A percentile compares a stretch with the other conserved stretches of the same genome.
These are phyloP conservation scores for Silybum marianum DNA, from an alignment of 129 eudicot species.

Conservation along the genomic window DNA sequence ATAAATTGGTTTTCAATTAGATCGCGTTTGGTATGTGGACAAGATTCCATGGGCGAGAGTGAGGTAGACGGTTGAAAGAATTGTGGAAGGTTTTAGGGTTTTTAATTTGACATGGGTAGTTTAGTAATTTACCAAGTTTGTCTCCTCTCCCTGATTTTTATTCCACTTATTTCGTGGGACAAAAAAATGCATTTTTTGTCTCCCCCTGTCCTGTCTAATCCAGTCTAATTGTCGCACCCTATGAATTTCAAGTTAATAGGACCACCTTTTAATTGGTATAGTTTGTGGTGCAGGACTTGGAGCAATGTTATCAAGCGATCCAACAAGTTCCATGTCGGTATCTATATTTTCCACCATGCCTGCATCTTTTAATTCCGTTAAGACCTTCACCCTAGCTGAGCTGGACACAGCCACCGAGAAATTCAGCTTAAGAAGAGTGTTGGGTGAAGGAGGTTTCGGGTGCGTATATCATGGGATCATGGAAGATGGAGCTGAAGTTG, in stretches of 20 bases:
- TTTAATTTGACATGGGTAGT: no score
- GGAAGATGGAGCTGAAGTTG: constrained; percentile 81
- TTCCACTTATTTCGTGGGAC: no score
- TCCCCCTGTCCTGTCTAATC: no score
- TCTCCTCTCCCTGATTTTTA: no score
- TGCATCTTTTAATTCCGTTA: constrained; percentile 63
- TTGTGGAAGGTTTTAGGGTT: no score
- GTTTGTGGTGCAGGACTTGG: constrained; percentile 61
- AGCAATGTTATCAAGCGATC: constrained; percentile 60
- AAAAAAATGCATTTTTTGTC: no score
- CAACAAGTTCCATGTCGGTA: constrained; percentile 56
- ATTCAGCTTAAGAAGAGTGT: constrained; percentile 62
- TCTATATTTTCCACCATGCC: constrained; percentile 69
- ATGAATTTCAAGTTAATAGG: not conserved
- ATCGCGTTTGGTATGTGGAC: not conserved
- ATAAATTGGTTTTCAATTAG: not conserved
- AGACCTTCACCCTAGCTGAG: constrained; percentile 66
- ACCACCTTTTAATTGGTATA: not conserved
- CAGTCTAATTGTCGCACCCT: not conserved
- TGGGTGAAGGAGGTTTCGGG: constrained; percentile 99
- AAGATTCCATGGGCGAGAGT: no score
- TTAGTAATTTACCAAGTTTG: no score
- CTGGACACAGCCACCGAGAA: constrained; percentile 87
- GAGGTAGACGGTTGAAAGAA: no score
- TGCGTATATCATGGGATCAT: constrained; percentile 83